Percentiles rank a stretch among this genome's conserved stretches.
These are phyloP conservation scores for Macadamia tetraphylla DNA, from an alignment of 164 flowering plant genomes.

Conservation along the genomic window DNA sequence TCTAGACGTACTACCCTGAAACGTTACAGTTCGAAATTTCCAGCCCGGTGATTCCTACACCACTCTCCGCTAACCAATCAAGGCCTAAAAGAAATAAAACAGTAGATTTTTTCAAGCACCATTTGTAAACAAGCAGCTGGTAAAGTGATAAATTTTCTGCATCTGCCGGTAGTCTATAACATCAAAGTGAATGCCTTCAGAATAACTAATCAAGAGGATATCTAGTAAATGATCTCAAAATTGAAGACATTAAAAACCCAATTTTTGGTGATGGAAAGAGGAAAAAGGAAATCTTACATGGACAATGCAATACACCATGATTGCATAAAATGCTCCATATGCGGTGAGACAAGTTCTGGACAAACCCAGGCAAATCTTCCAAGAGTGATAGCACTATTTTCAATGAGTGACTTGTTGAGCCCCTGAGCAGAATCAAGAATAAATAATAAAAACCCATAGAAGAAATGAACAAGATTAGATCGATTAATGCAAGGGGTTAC, in stretches of 20 bases:
- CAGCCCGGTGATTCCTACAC: no score
- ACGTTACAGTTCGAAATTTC: no score
- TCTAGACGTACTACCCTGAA: no score
- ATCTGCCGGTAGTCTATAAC: no score
- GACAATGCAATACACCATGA: slow-evolving; percentile 88
- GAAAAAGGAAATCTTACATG: slow-evolving; percentile 40
- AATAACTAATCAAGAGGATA: no score
- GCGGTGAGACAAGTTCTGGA: slow-evolving; percentile 89
- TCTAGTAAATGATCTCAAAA: background rate
- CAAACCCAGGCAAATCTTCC: slow-evolving; percentile 97
- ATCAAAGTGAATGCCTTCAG: no score
- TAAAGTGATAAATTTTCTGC: no score
- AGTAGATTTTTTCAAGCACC: no score
- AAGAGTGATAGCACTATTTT: slow-evolving; percentile 94
- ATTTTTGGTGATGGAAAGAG: slow-evolving; percentile 2
- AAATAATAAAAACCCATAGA: background rate
- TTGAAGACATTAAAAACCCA: background rate
- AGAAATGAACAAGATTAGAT: background rate
- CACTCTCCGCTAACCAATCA: no score
- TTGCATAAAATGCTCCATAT: slow-evolving; percentile 98
- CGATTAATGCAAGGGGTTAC: slow-evolving; percentile 27
- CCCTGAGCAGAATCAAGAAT: slow-evolving; percentile 42
- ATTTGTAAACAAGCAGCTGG: no score
- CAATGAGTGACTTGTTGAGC: slow-evolving; percentile 82
- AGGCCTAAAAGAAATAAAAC: no score